Evolutionary conservation across 805 yeast genomes (phyloP), one percentile per base, ranked within the genome.

Genomic region (Hanseniaspora lachancei): DNA sequence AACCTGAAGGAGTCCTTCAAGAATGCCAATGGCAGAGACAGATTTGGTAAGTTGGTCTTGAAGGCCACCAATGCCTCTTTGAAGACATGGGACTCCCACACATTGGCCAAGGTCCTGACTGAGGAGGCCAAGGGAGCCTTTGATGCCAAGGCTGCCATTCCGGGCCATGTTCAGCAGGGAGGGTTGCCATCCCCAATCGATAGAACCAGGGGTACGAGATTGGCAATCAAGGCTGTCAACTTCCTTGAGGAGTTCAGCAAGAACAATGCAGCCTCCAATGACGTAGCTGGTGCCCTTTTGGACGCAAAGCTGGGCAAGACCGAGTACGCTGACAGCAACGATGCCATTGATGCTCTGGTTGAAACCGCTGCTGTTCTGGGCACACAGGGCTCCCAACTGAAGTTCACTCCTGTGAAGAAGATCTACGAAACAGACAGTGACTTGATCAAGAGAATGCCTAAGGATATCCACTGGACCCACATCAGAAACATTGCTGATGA

Each of bases 91-190:
- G 78, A 89, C 18, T 85, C 97, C 8, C 81, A 86, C 60, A 75
- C 81, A 29, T 76, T 93, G 63, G 88, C 96, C 16, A 82, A 86
- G 59, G 86, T 93, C 57, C 83, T 91, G 63, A 80, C 81, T 58
- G 85, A 84, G 64, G 89, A 87, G 63, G 82, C 89, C 38, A 70
- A 77, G 40, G 86, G 85, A 49, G 76, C 75, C 61, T 93, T 86
- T 67, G 97, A 89, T 64, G 84, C 93, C 18, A 83, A 95, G 68
- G 89, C 96, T 5, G 97, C 97, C 16, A 80, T 89, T 58, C 98
- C 98, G 29, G 98, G 98, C 34, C 97, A 91, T 67, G 93, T 91
- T 57, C 98, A 93, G 75, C 98, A 93, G 72, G 98, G 98, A 68
- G 93, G 89, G 58, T 78, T 81, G 54, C 98, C 98, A 51, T 83